These are phyloP conservation scores for Cenococcum geophilum DNA, from an alignment of 495 filamentous ascomycete species.

Conservation along the genomic window DNA sequence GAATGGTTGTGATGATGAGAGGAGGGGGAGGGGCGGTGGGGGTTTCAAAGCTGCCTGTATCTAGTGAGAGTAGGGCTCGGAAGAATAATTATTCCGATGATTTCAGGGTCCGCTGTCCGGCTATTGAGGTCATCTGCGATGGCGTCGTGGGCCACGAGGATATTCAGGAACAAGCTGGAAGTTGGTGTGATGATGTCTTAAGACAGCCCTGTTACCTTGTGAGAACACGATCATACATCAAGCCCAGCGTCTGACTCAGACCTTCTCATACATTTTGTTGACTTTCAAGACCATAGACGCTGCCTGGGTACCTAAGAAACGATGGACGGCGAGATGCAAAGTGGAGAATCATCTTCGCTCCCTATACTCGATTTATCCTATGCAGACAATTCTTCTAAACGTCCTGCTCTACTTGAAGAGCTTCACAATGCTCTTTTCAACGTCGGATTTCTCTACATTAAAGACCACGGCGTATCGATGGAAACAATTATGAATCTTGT, in stretches of 20 bases:
- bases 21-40: not conserved
- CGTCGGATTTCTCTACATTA: constrained; percentile 50
- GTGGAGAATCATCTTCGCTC: not conserved
- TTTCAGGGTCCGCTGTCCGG: not conserved
- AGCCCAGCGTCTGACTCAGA: not conserved
- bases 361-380: constrained; percentile 22
- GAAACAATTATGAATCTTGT: constrained; percentile 39
- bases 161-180: not conserved
- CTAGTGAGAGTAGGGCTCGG: not conserved
- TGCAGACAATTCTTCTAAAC: constrained; percentile 9
- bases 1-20: not conserved
- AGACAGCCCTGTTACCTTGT: not conserved
- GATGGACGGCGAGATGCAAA: not conserved
- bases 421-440: constrained; percentile 45
- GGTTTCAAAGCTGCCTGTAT: constrained; percentile 1
- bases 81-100: too few species aligned
- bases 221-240: not conserved
- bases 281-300: not conserved
- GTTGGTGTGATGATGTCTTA: not conserved
- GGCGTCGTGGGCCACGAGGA: not conserved
- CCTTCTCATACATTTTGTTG: not conserved
- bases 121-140: not conserved
- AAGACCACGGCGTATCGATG: constrained; percentile 44
- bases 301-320: not conserved
- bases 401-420: constrained; percentile 34